Base-by-base conservation (phyloP, 1,284 basidiomycete genomes). In the Boletus sp. region DNA sequence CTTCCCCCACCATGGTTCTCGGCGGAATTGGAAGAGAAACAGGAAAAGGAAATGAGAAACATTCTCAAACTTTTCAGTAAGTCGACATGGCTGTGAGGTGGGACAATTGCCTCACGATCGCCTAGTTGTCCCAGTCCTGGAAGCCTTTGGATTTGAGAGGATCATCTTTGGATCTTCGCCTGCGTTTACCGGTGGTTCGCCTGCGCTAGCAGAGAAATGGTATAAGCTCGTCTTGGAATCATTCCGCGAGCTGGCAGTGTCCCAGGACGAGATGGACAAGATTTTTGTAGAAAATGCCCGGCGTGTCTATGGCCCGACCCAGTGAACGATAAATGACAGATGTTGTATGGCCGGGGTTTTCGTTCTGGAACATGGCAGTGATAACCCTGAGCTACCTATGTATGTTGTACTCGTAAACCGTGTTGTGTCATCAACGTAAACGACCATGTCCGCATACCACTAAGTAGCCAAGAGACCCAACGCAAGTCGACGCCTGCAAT, bases 51-150 rank as follows among this genome's bases (percentile, higher is more conserved):
- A 66, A 88, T 80, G 83, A 89, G 87, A 67, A 75, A 84, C 42
- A 77, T 89, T 41, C 78, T 93, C 65, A 91, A 90, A 74, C 89
- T 93, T 80, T 94, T 91, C 69, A 72, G 91, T 94, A 65, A 69
- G 90, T 85, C 46, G 16, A 46, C 17, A 55, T 19, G 57, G 53
- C 32, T 26, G 14, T 34, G 12, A 37, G 25, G 10, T 16, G 20
- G 13, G 13, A 23, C 17, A 20, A 14, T 34, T 35, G 14, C 42
- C 51, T 54, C 35, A 55, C 44, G 7, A 23, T 10, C 33, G 5
- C 13, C 8, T 53, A 91, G 88, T 91, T 52, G 83, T 81, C 10
- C 88, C 85, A 13, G 85, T 87, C 13, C 75, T 93, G 52, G 80
- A 82, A 55, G 80, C 80, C 3, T 82, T 81, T 58, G 80, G 80